A percentile compares a stretch with the other conserved stretches of the same genome.
Evolutionary conservation across 306 rosid genomes (phyloP).

Genomic region (Trifolium fragiferum): DNA sequence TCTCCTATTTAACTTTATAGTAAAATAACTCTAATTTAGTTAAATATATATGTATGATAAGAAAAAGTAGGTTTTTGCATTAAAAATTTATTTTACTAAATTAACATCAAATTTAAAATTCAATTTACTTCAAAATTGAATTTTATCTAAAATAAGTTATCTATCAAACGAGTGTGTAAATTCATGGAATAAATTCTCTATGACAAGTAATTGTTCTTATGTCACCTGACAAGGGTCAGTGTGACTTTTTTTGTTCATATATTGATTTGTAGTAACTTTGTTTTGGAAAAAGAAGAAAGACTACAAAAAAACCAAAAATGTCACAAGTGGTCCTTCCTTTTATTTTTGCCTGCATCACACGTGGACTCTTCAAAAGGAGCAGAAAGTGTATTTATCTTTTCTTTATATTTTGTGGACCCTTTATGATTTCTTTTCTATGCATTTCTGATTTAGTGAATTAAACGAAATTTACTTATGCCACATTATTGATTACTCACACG

Average conservation of each 20-base stretch:
- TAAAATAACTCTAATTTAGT: too few species aligned
- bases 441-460: too few species aligned
- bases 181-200: neutral
- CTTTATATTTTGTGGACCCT: neutral
- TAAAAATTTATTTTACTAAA: too few species aligned
- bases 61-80: too few species aligned
- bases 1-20: too few species aligned
- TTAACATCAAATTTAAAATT: too few species aligned
- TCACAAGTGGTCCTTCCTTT: neutral
- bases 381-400: constrained; percentile 13
- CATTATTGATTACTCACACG: too few species aligned
- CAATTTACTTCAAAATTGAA: neutral
- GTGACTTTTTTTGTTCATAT: constrained; percentile 7
- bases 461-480: too few species aligned
- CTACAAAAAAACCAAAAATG: neutral
- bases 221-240: constrained; percentile 14
- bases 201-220: neutral
- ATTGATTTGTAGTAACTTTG: too few species aligned
- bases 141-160: neutral
- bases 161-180: neutral
- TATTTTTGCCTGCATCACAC: constrained; percentile 7
- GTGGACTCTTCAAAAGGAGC: constrained; percentile 9
- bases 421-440: too few species aligned
- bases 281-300: neutral
- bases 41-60: too few species aligned